These are phyloP conservation scores for Dothidotthia symphoricarpi DNA, from an alignment of 2,329 filamentous ascomycete species.

Conservation along the genomic window DNA sequence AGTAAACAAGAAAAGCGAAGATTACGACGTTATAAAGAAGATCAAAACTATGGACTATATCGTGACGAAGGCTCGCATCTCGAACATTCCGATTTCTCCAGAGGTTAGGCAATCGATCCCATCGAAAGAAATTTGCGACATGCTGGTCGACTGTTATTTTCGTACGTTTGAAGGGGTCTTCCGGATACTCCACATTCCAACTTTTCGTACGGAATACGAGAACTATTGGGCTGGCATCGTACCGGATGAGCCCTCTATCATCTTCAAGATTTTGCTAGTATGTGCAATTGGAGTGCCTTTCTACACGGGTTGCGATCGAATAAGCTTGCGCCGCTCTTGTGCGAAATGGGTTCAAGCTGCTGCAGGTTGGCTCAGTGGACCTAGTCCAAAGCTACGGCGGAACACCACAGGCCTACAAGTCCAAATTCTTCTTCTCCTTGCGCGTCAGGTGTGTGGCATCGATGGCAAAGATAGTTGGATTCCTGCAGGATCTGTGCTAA, in stretches of 20 bases:
- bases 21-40: constrained; percentile 21
- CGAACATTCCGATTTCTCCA: constrained; percentile 40
- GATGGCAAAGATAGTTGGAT: constrained; percentile 42
- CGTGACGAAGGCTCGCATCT: constrained; percentile 37
- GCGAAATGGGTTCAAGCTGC: constrained; percentile 58
- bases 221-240: constrained; percentile 49
- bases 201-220: constrained; percentile 52
- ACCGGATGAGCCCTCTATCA: constrained; percentile 47
- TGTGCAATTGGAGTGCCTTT: constrained; percentile 44
- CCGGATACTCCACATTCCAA: constrained; percentile 53
- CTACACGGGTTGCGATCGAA: constrained; percentile 50
- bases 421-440: constrained; percentile 40
- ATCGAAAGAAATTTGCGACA: constrained; percentile 45
- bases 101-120: constrained; percentile 49
- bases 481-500: constrained; percentile 38
- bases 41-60: constrained; percentile 50
- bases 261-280: constrained; percentile 50
- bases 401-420: constrained; percentile 54
- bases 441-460: constrained; percentile 37
- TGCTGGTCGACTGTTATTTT: constrained; percentile 52
- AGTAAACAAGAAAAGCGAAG: constrained; percentile 24
- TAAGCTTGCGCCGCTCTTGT: constrained; percentile 38
- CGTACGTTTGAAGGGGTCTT: constrained; percentile 50
- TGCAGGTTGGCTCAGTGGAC: constrained; percentile 54
- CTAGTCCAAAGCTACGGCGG: constrained; percentile 54